phyloP scores from a whole-genome alignment of 164 flowering plant genomes.

The Sextonia rubra region DNA sequence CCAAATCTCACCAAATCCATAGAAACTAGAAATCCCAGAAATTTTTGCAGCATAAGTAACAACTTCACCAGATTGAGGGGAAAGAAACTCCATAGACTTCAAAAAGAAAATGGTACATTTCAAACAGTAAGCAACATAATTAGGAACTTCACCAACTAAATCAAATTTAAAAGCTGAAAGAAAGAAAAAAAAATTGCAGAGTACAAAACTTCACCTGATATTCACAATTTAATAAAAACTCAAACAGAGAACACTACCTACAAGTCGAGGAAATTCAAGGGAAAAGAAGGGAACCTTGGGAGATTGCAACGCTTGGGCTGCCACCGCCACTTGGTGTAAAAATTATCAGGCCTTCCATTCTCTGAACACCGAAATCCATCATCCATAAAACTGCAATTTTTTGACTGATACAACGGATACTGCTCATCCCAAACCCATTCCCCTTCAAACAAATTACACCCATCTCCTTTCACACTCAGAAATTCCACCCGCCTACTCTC shows the following conservation, averaged over 20 bases:
- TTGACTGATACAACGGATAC: constrained; percentile 67
- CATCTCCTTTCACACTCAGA: constrained; percentile 28
- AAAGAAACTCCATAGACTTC: too few relatives aligned
- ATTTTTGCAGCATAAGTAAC: too few relatives aligned
- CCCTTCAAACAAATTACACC: constrained; percentile 72
- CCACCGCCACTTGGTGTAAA: constrained; percentile 94
- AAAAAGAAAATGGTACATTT: not conserved
- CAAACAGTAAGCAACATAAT: not conserved
- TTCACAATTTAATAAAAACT: not conserved
- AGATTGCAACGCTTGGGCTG: constrained; percentile 83
- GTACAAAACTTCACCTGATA: not conserved
- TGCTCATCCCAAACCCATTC: constrained; percentile 80
- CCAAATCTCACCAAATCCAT: too few relatives aligned
- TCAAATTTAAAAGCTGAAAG: not conserved
- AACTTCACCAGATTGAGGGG: too few relatives aligned
- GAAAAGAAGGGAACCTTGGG: constrained; percentile 57
- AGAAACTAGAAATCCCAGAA: too few relatives aligned
- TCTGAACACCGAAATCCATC: constrained; percentile 73
- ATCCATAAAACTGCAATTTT: constrained; percentile 62
- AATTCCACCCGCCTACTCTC: constrained; percentile 20
- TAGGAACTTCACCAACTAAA: not conserved
- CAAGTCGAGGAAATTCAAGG: not conserved
- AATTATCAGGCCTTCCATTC: constrained; percentile 72
- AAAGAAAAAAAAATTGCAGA: not conserved
- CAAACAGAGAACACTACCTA: not conserved